Percentiles rank a stretch among this genome's conserved stretches.
These are phyloP conservation scores for Eucalyptus regnans DNA, from an alignment of 345 rosid species.

Conservation along the genomic window DNA sequence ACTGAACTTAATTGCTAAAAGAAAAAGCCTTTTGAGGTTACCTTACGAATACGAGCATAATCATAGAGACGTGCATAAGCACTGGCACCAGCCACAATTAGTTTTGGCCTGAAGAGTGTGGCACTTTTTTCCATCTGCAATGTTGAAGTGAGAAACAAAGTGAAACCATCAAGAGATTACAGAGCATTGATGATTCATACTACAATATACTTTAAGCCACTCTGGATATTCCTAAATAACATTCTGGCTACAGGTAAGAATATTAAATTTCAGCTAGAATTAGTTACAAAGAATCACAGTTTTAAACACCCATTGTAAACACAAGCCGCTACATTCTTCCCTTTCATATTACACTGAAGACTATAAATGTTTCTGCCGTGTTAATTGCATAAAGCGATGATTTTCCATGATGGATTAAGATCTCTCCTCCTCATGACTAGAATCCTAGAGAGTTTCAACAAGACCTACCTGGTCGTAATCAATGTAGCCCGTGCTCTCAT, in stretches of 20 bases:
- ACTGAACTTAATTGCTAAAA: not conserved
- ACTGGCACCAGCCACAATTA: constrained; percentile 97
- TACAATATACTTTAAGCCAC: not conserved
- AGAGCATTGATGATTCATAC: not conserved
- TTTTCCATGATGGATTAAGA: not conserved
- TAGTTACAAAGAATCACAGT: not conserved
- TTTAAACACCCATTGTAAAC: not conserved
- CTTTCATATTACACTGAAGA: not conserved
- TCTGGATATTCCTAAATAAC: not conserved
- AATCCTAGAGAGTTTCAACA: not conserved
- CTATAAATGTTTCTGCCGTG: not conserved
- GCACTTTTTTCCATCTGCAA: constrained; percentile 95
- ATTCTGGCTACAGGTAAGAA: not conserved
- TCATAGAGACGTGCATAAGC: constrained; percentile 94
- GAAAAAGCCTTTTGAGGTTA: not conserved
- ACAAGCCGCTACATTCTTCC: not conserved
- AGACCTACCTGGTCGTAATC: constrained; percentile 87
- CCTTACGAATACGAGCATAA: constrained; percentile 89
- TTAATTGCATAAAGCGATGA: not conserved
- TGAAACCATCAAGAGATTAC: not conserved
- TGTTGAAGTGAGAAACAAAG: not conserved
- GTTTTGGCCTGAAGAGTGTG: constrained; percentile 82
- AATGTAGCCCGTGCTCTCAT: constrained; percentile 91
- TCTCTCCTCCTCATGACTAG: not conserved
- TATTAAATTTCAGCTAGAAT: not conserved